These are phyloP conservation scores for Metschnikowia rubicola DNA, from an alignment of 805 yeast genomes.

Conservation along the genomic window DNA sequence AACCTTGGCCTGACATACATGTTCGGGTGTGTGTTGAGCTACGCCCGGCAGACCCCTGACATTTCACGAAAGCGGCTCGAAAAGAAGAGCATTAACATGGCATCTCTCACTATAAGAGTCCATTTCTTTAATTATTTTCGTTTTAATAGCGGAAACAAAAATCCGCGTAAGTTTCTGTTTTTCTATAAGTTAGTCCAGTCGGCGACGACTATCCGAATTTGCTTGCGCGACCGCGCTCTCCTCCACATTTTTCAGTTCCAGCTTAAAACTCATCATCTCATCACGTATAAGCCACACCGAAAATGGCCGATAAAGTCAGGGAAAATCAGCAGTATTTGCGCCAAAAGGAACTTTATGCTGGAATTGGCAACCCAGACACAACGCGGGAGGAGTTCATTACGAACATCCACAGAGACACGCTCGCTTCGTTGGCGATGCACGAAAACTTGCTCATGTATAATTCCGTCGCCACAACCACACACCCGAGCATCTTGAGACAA, in stretches of 20 bases:
- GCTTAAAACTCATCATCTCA: neutral
- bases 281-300: neutral
- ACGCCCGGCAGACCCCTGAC: no score
- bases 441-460: conserved; percentile 51
- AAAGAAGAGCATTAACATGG: no score
- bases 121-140: no score
- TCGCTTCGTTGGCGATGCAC: conserved; percentile 60
- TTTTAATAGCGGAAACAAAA: no score
- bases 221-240: no score
- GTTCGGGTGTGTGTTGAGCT: no score
- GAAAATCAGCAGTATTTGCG: conserved; percentile 56
- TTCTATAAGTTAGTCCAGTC: no score
- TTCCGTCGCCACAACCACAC: conserved; percentile 48
- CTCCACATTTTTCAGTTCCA: neutral
- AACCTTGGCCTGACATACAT: no score
- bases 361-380: conserved; percentile 74
- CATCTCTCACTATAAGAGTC: no score
- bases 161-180: no score
- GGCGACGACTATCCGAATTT: no score
- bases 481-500: conserved; percentile 28
- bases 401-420: conserved; percentile 65
- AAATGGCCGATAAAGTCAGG: conserved; percentile 61
- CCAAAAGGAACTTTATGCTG: conserved; percentile 60
- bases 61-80: no score
- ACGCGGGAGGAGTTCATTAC: conserved; percentile 63